Conservation (phyloP, 306 rosid species). For the Sicyos baderoa region DNA sequence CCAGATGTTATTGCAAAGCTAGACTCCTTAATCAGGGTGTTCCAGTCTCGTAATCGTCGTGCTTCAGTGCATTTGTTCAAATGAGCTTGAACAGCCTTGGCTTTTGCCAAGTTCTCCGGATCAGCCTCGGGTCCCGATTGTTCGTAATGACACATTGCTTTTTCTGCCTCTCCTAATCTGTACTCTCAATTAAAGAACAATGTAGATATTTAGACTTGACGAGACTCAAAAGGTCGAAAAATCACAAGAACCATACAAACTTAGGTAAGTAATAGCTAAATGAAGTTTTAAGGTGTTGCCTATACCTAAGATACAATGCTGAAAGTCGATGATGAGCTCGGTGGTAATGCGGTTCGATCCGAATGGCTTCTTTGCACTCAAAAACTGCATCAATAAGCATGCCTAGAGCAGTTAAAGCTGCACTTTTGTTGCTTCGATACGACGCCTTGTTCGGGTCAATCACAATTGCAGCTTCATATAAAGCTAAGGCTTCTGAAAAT, state of each 20-base stretch:
- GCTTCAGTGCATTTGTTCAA: constrained; percentile 67
- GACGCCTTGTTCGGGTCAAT: constrained; percentile 77
- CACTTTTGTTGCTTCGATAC: constrained; percentile 79
- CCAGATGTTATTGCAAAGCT: constrained; percentile 36
- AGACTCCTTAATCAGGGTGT: constrained; percentile 48
- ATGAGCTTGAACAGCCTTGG: constrained; percentile 45
- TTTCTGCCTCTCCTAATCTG: constrained; percentile 78
- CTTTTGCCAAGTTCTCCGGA: constrained; percentile 60
- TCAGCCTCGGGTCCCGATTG: constrained; percentile 81
- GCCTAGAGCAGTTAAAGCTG: constrained; percentile 77
- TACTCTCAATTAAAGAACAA: constrained; percentile 7
- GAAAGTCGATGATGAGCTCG: constrained; percentile 88
- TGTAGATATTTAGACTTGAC: neutral
- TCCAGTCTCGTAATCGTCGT: constrained; percentile 70
- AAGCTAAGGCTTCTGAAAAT: constrained; percentile 73
- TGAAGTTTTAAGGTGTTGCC: neutral
- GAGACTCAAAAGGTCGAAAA: neutral
- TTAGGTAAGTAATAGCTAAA: neutral
- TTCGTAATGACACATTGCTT: constrained; percentile 64
- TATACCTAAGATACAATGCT: constrained; percentile 60
- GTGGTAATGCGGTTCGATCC: constrained; percentile 70
- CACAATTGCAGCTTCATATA: constrained; percentile 79
- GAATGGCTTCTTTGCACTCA: constrained; percentile 83
- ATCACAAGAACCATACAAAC: neutral
- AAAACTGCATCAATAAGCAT: constrained; percentile 71